Conservation (phyloP, 305 asterid genomes). For the Solanum hybrid region DNA sequence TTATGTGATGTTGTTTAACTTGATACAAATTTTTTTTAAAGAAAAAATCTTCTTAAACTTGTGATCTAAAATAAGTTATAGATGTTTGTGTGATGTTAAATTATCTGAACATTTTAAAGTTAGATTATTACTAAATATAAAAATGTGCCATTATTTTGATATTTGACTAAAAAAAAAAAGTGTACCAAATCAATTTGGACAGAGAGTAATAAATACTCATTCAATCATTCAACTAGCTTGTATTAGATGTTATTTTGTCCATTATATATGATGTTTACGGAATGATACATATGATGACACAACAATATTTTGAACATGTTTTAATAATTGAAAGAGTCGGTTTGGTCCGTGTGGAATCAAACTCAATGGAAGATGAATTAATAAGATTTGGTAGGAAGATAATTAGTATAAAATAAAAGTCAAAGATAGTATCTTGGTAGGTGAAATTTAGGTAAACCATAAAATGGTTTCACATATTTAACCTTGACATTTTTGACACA, state of each 20-base stretch:
- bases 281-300: background rate
- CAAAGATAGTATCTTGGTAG: no score
- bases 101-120: background rate
- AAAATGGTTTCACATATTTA: no score
- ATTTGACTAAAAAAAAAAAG: background rate
- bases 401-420: no score
- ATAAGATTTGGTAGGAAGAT: no score
- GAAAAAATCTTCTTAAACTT: no score
- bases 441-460: no score
- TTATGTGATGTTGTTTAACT: background rate
- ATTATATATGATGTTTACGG: background rate
- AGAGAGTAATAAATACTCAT: background rate
- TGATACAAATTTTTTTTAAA: no score
- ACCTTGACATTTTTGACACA: no score
- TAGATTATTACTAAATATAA: background rate
- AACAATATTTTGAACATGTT: background rate
- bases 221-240: background rate
- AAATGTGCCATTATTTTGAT: background rate
- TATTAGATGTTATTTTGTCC: background rate
- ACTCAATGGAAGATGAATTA: no score
- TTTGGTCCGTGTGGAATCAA: no score
- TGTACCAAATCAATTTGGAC: background rate
- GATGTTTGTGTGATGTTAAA: background rate
- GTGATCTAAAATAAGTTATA: background rate
- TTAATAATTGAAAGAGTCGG: no score